Evolutionary conservation across 441 rosid genomes (phyloP).

Genomic region (Melastoma candidum): DNA sequence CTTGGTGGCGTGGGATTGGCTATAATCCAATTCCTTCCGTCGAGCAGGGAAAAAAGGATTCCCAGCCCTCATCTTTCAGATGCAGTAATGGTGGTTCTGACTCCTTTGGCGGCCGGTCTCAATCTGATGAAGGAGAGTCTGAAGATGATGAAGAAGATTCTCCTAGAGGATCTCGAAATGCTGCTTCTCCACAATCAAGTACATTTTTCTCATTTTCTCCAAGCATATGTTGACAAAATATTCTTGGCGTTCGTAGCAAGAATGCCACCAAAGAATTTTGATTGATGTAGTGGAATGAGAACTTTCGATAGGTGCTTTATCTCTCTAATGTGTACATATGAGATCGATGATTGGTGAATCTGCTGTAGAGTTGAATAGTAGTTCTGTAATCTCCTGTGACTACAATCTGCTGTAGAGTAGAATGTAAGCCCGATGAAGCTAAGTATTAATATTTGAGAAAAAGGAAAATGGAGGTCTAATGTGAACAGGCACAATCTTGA

Average conservation of each 20-base stretch:
- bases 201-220: slow-evolving; percentile 1
- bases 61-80: slow-evolving; percentile 58
- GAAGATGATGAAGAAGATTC: slow-evolving; percentile 42
- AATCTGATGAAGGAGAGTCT: slow-evolving; percentile 38
- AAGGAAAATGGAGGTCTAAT: too few relatives aligned
- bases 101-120: slow-evolving; percentile 56
- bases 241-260: not conserved
- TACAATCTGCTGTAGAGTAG: too few relatives aligned
- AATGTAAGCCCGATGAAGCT: too few relatives aligned
- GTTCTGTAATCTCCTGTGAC: too few relatives aligned
- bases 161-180: slow-evolving; percentile 54
- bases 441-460: too few relatives aligned
- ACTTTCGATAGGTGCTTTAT: too few relatives aligned
- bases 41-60: slow-evolving; percentile 28
- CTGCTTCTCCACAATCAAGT: slow-evolving; percentile 67
- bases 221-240: not conserved
- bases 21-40: slow-evolving; percentile 35
- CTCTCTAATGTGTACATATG: too few relatives aligned
- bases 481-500: too few relatives aligned
- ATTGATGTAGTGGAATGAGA: too few relatives aligned
- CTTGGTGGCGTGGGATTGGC: slow-evolving; percentile 64
- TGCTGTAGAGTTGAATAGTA: too few relatives aligned
- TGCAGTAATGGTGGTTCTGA: slow-evolving; percentile 43
- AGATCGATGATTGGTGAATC: too few relatives aligned
- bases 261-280: not conserved